Percentiles rank a stretch among this genome's conserved stretches.
phyloP scores from a whole-genome alignment of 2,329 filamentous ascomycete genomes.

The Aureobasidium pullulans region DNA sequence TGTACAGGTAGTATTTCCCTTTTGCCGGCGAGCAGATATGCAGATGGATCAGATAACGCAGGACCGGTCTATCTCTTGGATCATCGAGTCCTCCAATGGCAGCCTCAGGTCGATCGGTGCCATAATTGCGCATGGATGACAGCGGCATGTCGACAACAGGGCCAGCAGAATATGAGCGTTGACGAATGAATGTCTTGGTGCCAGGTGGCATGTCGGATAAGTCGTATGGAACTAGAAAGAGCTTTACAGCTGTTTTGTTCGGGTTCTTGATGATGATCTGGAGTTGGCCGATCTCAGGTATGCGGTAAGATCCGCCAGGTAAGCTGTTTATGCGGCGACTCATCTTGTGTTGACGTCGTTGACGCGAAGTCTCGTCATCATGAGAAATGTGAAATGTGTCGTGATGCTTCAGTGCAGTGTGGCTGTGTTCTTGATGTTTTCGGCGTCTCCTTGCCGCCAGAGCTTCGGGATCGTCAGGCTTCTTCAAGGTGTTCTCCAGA shows the following conservation, averaged over 20 bases:
- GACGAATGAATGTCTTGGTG: slow-evolving; percentile 91
- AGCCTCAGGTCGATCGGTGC: slow-evolving; percentile 48
- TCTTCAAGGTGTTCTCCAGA: slow-evolving; percentile 67
- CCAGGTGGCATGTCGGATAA: slow-evolving; percentile 85
- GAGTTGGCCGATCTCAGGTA: slow-evolving; percentile 86
- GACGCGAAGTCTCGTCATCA: not conserved
- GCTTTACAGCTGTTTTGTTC: slow-evolving; percentile 94
- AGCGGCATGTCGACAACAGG: slow-evolving; percentile 69
- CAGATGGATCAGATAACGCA: slow-evolving; percentile 85
- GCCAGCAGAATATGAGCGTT: slow-evolving; percentile 84
- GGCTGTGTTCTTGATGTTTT: not conserved
- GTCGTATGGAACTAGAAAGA: slow-evolving; percentile 92
- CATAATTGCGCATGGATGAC: slow-evolving; percentile 37
- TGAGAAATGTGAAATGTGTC: not conserved
- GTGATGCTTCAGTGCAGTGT: not conserved
- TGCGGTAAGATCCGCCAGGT: slow-evolving; percentile 84
- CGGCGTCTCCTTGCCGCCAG: slow-evolving; percentile 25
- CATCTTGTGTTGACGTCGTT: not conserved
- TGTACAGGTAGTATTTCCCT: slow-evolving; percentile 83
- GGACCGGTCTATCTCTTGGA: slow-evolving; percentile 58
- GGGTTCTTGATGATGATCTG: slow-evolving; percentile 98
- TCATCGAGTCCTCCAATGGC: slow-evolving; percentile 42
- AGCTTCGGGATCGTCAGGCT: slow-evolving; percentile 15
- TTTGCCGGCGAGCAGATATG: slow-evolving; percentile 85
- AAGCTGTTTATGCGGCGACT: slow-evolving; percentile 33